These are phyloP conservation scores for Naematelia encephala DNA, from an alignment of 768 basidiomycete genomes.

Conservation along the genomic window DNA sequence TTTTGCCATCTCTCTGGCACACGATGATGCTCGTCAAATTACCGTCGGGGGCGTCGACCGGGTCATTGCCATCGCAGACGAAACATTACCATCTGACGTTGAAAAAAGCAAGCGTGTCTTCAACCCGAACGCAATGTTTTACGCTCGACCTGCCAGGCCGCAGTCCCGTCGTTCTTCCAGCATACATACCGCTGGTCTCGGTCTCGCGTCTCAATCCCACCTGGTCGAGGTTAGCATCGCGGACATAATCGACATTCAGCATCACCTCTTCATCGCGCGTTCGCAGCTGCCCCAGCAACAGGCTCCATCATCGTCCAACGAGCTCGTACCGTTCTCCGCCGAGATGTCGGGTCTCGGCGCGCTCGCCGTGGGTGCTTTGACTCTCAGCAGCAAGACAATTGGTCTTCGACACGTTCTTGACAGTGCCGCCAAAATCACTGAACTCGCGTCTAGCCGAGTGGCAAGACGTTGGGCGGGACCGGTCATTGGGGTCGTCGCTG, in stretches of 20 bases:
- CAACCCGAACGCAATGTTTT: conserved; percentile 98
- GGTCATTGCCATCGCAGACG: conserved; percentile 68
- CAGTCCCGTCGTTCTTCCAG: conserved; percentile 61
- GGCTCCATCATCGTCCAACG: conserved; percentile 19
- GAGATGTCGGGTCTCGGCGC: conserved; percentile 55
- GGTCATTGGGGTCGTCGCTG: conserved; percentile 64
- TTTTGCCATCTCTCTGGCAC: conserved; percentile 69
- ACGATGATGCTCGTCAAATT: conserved; percentile 72
- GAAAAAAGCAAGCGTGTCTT: conserved; percentile 80
- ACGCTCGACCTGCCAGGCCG: conserved; percentile 68
- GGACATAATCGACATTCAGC: conserved; percentile 81
- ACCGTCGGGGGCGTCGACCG: conserved; percentile 65
- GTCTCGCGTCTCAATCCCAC: conserved; percentile 70
- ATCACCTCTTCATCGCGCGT: conserved; percentile 61
- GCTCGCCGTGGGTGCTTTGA: conserved; percentile 70
- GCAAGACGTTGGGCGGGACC: conserved; percentile 85
- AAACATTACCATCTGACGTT: conserved; percentile 68
- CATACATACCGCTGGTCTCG: conserved; percentile 78
- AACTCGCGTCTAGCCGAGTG: conserved; percentile 69
- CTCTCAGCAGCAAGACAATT: conserved; percentile 79
- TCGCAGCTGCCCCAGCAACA: conserved; percentile 51
- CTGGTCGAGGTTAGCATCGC: conserved; percentile 74
- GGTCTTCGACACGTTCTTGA: conserved; percentile 75
- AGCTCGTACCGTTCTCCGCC: conserved; percentile 57
- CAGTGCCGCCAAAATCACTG: conserved; percentile 67